Evolutionary conservation across 805 yeast genomes (phyloP).

Genomic region (Hanseniaspora vineae): DNA sequence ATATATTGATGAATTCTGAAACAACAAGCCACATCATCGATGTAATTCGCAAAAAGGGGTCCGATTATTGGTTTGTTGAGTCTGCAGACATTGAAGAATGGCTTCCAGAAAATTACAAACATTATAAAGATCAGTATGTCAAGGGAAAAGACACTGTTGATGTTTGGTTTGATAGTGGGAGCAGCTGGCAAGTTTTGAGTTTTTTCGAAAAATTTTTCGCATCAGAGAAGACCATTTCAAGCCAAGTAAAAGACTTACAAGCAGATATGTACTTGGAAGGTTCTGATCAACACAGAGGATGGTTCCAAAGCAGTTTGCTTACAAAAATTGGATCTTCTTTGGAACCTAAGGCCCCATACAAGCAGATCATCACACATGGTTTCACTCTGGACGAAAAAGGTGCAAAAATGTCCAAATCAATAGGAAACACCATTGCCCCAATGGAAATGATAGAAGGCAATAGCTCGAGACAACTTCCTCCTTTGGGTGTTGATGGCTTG

Average conservation of each 20-base stretch:
- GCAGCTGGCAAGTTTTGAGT: conserved; percentile 55
- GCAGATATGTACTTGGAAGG: conserved; percentile 92
- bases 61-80: conserved; percentile 67
- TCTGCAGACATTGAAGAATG: conserved; percentile 38
- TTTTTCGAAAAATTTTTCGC: no score
- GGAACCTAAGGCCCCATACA: conserved; percentile 46
- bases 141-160: conserved; percentile 92
- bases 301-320: conserved; percentile 92
- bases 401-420: conserved; percentile 85
- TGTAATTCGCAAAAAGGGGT: conserved; percentile 45
- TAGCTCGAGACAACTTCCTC: conserved; percentile 35
- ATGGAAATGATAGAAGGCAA: conserved; percentile 51
- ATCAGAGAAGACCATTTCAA: conserved; percentile 19
- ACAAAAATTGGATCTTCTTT: conserved; percentile 48
- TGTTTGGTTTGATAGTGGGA: conserved; percentile 98
- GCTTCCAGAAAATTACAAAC: conserved; percentile 48
- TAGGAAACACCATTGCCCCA: conserved; percentile 74
- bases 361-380: conserved; percentile 79
- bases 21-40: conserved; percentile 46
- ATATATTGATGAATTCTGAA: conserved; percentile 45
- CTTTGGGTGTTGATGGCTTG: conserved; percentile 81
- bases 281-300: conserved; percentile 96
- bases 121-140: conserved; percentile 30
- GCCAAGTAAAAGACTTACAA: conserved; percentile 27
- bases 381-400: conserved; percentile 80